Conservation (phyloP, 169 alveolate genomes). For the Plasmodium vivax region DNA sequence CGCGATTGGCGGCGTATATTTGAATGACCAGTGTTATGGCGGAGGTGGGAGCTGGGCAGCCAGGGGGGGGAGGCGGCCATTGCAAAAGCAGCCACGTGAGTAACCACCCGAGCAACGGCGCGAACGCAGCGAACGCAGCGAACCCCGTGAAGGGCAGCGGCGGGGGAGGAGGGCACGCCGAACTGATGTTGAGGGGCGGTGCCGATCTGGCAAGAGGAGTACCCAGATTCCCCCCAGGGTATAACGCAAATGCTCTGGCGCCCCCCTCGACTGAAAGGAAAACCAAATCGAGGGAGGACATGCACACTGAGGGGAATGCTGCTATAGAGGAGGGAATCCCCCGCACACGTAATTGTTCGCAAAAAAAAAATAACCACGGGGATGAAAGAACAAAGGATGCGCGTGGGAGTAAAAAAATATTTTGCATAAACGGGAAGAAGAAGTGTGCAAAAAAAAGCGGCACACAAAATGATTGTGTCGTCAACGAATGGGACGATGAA, state of each 20-base stretch:
- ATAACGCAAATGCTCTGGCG: background rate
- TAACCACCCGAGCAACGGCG: background rate
- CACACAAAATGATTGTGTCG: background rate
- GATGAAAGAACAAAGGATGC: background rate
- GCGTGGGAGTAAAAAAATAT: background rate
- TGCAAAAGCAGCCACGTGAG: background rate
- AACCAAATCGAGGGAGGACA: background rate
- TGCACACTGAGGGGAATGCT: background rate
- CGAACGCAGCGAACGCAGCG: background rate
- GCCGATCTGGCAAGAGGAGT: background rate
- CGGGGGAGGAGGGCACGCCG: background rate
- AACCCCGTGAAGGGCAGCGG: background rate
- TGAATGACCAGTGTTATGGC: background rate
- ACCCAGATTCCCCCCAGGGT: background rate
- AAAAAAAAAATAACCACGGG: background rate
- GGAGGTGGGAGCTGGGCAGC: background rate
- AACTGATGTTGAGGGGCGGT: background rate
- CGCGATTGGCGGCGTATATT: background rate
- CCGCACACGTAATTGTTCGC: background rate
- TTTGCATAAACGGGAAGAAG: background rate
- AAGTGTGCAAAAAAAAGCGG: background rate
- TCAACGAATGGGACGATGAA: conserved; percentile 1
- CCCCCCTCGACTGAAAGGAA: background rate
- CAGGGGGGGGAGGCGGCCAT: background rate
- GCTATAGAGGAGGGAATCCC: background rate